phyloP scores from a whole-genome alignment of 805 yeast genomes.

The Ogataea thermomethanolica region DNA sequence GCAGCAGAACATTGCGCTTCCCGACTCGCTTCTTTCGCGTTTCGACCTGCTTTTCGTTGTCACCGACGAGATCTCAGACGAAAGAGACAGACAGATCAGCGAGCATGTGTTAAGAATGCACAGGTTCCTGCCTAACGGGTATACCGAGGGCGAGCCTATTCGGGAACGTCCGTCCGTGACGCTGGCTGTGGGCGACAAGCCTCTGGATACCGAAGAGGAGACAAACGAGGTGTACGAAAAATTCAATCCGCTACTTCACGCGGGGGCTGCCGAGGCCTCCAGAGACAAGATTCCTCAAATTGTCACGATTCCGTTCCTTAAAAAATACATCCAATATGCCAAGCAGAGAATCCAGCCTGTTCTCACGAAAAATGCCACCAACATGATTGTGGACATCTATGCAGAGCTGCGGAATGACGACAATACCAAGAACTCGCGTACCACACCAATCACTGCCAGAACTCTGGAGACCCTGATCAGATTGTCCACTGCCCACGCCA shows the following conservation, averaged over 20 bases:
- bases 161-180: conserved; percentile 70
- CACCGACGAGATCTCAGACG: conserved; percentile 88
- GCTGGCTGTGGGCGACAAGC: conserved; percentile 74
- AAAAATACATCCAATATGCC: conserved; percentile 91
- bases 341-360: conserved; percentile 83
- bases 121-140: conserved; percentile 81
- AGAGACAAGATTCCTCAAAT: conserved; percentile 42
- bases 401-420: conserved; percentile 77
- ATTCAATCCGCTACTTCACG: conserved; percentile 76
- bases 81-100: conserved; percentile 79
- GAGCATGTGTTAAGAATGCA: conserved; percentile 96
- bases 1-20: conserved; percentile 92
- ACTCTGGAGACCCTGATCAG: conserved; percentile 94
- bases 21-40: conserved; percentile 94
- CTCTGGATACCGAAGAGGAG: conserved; percentile 41
- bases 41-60: conserved; percentile 93
- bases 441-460: conserved; percentile 97
- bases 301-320: conserved; percentile 77
- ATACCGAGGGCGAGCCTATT: conserved; percentile 89
- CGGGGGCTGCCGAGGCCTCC: conserved; percentile 57
- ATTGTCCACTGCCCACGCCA: conserved; percentile 93
- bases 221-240: conserved; percentile 77
- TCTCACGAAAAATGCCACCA: conserved; percentile 72
- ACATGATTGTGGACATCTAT: conserved; percentile 75
- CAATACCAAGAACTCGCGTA: conserved; percentile 57